phyloP scores from a whole-genome alignment of 2,329 filamentous ascomycete species.

The Aspergillus clavatus region DNA sequence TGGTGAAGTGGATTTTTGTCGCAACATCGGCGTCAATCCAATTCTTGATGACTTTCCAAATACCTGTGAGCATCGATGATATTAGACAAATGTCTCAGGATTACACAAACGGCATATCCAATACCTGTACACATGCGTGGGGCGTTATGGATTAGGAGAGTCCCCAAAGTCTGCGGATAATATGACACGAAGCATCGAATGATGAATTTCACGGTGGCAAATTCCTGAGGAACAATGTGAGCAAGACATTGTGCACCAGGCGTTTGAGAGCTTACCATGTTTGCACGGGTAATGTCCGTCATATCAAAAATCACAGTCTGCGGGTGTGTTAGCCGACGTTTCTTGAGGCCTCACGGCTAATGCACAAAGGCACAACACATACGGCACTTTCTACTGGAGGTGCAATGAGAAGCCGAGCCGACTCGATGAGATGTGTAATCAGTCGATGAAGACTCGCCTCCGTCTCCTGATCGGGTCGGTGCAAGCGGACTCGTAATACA shows the following conservation, averaged over 20 bases:
- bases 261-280: constrained; percentile 60
- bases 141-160: constrained; percentile 85
- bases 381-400: constrained; percentile 82
- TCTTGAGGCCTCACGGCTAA: neutral
- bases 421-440: constrained; percentile 89
- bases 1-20: constrained; percentile 84
- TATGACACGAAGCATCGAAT: constrained; percentile 98
- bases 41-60: constrained; percentile 88
- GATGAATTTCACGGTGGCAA: constrained; percentile 92
- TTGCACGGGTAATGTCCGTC: constrained; percentile 83
- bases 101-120: constrained; percentile 17
- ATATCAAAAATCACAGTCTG: constrained; percentile 90
- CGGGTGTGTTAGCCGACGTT: constrained; percentile 1
- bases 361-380: constrained; percentile 38
- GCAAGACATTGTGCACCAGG: no score
- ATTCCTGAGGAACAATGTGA: constrained; percentile 54
- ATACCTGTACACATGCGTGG: constrained; percentile 87
- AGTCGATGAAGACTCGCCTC: constrained; percentile 77
- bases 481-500: constrained; percentile 71
- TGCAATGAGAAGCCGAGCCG: constrained; percentile 68
- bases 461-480: constrained; percentile 75
- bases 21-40: constrained; percentile 96
- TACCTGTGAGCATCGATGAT: no score
- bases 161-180: constrained; percentile 88
- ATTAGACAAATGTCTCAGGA: no score